Evolutionary conservation across 2,329 filamentous ascomycete species (phyloP).

Genomic region (Diplodia corticola): DNA sequence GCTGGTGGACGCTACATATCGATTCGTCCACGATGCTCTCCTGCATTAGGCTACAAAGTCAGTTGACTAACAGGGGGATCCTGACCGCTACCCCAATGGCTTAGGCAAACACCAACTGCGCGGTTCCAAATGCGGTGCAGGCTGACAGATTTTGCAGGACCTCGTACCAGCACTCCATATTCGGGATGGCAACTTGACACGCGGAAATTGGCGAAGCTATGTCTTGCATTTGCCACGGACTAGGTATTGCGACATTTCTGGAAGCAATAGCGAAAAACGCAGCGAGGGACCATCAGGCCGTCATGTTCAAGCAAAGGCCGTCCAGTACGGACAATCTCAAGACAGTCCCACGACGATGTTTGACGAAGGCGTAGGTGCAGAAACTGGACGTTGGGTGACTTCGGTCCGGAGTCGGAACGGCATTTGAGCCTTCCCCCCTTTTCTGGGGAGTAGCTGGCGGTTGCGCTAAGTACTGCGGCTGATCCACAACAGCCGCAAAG

Average conservation of each 20-base stretch:
- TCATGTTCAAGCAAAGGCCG: not conserved
- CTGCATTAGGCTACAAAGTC: not conserved
- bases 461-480: slow-evolving; percentile 9
- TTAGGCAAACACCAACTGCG: not conserved
- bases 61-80: not conserved
- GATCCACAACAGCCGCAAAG: slow-evolving; percentile 18
- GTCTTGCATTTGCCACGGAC: not conserved
- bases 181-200: not conserved
- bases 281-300: not conserved
- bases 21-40: not conserved
- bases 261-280: not conserved
- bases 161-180: not conserved
- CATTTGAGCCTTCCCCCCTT: not conserved
- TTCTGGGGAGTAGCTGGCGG: not conserved
- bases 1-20: not conserved
- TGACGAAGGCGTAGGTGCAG: not conserved
- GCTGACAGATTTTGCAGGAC: not conserved
- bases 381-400: not conserved
- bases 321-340: not conserved
- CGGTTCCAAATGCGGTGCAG: not conserved
- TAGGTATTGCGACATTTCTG: not conserved
- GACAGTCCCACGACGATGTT: not conserved
- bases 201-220: not conserved
- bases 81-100: not conserved
- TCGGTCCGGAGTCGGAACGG: not conserved